phyloP scores from a whole-genome alignment of 257 asterid genomes.

The Solanum appendiculatum region DNA sequence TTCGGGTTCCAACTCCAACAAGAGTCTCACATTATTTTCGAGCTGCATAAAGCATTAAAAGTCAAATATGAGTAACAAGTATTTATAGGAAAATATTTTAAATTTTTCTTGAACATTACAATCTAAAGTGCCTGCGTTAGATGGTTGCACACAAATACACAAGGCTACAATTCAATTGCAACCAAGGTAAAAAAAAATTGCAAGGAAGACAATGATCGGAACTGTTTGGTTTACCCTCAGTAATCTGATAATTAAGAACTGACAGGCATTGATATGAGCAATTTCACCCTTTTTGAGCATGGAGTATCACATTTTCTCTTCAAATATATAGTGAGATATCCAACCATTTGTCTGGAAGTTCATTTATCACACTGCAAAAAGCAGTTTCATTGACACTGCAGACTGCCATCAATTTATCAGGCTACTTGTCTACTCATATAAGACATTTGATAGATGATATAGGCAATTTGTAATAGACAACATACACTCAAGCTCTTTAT shows the following conservation, averaged over 20 bases:
- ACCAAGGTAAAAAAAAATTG: neutral
- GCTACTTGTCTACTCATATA: neutral
- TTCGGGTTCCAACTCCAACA: slow-evolving; percentile 95
- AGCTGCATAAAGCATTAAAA: slow-evolving; percentile 60
- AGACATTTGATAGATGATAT: neutral
- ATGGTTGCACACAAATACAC: neutral
- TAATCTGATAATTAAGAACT: neutral
- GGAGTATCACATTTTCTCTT: neutral
- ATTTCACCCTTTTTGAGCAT: neutral
- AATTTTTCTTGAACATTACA: neutral
- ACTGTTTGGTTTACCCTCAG: neutral
- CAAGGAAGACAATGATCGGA: neutral
- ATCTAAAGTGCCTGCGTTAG: neutral
- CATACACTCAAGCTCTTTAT: neutral
- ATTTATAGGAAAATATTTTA: neutral
- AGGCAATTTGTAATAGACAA: neutral
- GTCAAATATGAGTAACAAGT: neutral
- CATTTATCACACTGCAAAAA: neutral
- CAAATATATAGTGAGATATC: neutral
- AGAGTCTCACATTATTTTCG: slow-evolving; percentile 85
- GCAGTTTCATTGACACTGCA: neutral
- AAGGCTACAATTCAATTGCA: neutral
- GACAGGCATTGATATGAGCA: neutral
- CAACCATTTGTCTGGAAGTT: neutral
- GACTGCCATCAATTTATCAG: neutral